Base-by-base conservation (phyloP, 1,284 basidiomycete genomes). In the Somion occarium region DNA sequence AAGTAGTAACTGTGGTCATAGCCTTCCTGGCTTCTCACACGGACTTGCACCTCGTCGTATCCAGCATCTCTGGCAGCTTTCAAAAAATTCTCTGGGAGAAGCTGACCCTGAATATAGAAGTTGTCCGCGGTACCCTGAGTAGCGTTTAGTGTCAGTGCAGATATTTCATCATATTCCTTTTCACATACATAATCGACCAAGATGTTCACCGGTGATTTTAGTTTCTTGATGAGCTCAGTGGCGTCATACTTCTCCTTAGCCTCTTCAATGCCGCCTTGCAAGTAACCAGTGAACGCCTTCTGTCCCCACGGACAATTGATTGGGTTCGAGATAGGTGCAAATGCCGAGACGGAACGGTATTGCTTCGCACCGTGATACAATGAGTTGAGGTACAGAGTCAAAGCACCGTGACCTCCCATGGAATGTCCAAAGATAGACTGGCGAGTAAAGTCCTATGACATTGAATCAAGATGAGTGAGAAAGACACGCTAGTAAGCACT, bases 1-100 rank as follows among this genome's bases (percentile, higher is more conserved):
- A 96, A 96, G 70, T 85, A 96, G 69, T 95, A 94, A 54, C 82
- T 84, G 69, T 98, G 96, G 66, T 99, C 95, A 64, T 97, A 98
- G 9, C 86, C 93, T 46, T 90, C 87, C 52, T 96, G 92, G 56
- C 82, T 76, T 56, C 91, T 78, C 18, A 98, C 84, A 48, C 81
- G 73, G 7, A 98, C 89, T 64, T 90, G 82, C n/a, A 80, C 74
- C 56, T 88, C 81, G 46, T 83, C 80, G 58, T 88, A 81, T 1
- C 89, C 89, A 5, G 82, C 78, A 50, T 82, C 77, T 51, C 86
- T 75, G 2, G 91, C 88, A 0, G 87, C 90, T 59, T 83, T 80
- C 51, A 88, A 68, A 64, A 99, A 92, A 63, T 89, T 85, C 64
- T 98, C 91, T 0, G 96, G 96, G 43, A 93, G 79, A 9, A 99